These are phyloP conservation scores for Cadophora luteo-olivacea DNA, from an alignment of 2,329 filamentous ascomycete species.

Conservation along the genomic window DNA sequence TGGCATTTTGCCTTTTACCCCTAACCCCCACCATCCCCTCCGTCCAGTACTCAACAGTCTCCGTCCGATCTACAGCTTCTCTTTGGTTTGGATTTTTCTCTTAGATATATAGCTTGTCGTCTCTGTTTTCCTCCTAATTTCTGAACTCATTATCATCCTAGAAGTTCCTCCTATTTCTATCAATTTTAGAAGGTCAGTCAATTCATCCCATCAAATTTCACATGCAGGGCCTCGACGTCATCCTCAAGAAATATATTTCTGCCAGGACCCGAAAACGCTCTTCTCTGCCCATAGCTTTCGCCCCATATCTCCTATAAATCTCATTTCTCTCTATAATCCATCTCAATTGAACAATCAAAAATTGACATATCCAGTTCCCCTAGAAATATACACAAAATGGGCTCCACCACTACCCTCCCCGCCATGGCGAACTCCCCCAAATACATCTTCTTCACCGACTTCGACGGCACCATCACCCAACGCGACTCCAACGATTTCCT, in stretches of 20 bases:
- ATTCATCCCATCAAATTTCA: not conserved
- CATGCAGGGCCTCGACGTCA: constrained; percentile 3
- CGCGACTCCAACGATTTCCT: constrained; percentile 71
- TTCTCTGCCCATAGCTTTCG: not conserved
- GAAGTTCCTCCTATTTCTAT: not conserved
- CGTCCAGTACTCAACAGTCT: constrained; percentile 8
- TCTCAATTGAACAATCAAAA: not conserved
- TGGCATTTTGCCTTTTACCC: too few relatives aligned
- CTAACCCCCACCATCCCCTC: constrained; percentile 8
- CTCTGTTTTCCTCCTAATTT: not conserved
- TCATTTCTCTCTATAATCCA: not conserved
- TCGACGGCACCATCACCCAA: constrained; percentile 92
- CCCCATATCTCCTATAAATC: not conserved
- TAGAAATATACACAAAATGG: constrained; percentile 33
- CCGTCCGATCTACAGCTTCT: constrained; percentile 7
- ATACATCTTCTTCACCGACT: constrained; percentile 98
- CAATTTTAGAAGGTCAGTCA: not conserved
- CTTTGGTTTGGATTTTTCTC: constrained; percentile 1
- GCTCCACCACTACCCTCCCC: constrained; percentile 52
- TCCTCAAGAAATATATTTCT: constrained; percentile 7
- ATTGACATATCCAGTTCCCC: constrained; percentile 10
- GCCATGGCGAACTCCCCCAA: constrained; percentile 74
- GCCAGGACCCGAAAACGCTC: not conserved
- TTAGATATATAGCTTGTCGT: not conserved
- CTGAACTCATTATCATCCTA: not conserved